phyloP scores from a whole-genome alignment of 1,284 basidiomycete species.

The Dichomitus squalens region DNA sequence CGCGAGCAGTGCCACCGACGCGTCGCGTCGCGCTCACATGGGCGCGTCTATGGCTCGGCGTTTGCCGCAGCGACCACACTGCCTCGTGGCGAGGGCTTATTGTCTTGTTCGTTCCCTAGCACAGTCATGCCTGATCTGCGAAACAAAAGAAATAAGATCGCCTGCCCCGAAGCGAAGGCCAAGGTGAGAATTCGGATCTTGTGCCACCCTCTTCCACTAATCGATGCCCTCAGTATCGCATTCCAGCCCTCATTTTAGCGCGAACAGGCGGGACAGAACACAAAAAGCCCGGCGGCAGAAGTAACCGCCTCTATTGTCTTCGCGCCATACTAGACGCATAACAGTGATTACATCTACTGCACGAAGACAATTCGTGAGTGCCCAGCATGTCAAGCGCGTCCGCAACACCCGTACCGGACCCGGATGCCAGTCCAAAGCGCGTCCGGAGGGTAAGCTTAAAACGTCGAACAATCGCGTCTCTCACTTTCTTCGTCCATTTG shows the following conservation, averaged over 20 bases:
- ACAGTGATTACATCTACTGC: not conserved
- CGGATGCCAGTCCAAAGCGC: not conserved
- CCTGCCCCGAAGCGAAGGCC: not conserved
- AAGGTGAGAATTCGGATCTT: not conserved
- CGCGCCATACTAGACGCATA: not conserved
- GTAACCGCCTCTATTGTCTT: not conserved
- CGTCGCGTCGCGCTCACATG: conserved; percentile 17
- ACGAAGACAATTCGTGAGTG: not conserved
- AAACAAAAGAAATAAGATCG: not conserved
- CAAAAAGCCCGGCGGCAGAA: conserved; percentile 1
- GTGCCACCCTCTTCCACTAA: not conserved
- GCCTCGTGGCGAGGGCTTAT: not conserved
- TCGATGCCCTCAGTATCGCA: not conserved
- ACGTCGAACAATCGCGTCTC: not conserved
- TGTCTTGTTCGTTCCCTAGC: not conserved
- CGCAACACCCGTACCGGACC: not conserved
- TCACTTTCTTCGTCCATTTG: conserved; percentile 1
- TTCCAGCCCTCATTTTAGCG: not conserved
- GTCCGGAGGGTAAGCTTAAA: not conserved
- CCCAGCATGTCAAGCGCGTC: not conserved
- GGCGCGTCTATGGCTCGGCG: conserved; percentile 7
- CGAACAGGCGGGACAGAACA: not conserved
- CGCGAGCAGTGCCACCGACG: not conserved
- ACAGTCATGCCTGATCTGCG: not conserved
- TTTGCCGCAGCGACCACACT: not conserved